phyloP scores from a whole-genome alignment of 1,284 basidiomycete genomes.

The Rhizoctonia solani region DNA sequence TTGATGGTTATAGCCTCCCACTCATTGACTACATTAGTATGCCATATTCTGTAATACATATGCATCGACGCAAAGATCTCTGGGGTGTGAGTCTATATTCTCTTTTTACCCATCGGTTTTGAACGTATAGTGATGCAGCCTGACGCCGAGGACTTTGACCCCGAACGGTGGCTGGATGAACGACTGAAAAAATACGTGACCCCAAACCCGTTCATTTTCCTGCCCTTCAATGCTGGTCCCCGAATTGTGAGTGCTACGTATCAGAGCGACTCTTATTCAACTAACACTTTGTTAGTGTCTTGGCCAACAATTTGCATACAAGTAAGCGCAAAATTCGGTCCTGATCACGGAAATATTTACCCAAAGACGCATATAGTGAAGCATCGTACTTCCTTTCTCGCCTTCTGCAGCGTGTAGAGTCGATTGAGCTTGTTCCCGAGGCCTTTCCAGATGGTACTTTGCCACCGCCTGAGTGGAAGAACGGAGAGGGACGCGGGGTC shows the following conservation, averaged over 20 bases:
- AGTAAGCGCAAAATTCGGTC: constrained; percentile 37
- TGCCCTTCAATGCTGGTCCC: constrained; percentile 63
- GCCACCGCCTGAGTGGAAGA: constrained; percentile 54
- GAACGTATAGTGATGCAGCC: constrained; percentile 1
- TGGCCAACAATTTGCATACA: too few species aligned
- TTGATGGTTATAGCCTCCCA: neutral
- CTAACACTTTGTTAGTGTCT: too few species aligned
- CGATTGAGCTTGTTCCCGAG: constrained; percentile 53
- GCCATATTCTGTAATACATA: constrained; percentile 39
- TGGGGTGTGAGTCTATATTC: constrained; percentile 44
- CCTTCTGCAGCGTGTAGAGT: constrained; percentile 62
- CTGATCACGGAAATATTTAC: constrained; percentile 50
- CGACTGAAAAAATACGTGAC: too few species aligned
- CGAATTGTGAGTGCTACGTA: constrained; percentile 53
- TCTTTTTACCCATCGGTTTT: neutral
- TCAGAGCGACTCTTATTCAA: too few species aligned
- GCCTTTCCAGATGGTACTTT: constrained; percentile 52
- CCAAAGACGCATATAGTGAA: constrained; percentile 69
- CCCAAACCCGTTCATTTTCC: constrained; percentile 65
- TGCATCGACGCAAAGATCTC: constrained; percentile 43
- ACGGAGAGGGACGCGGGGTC: constrained; percentile 47
- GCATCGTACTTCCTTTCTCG: constrained; percentile 67
- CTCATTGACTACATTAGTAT: constrained; percentile 40
- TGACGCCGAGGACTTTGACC: constrained; percentile 57
- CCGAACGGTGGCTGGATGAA: constrained; percentile 63